phyloP scores from a whole-genome alignment of 495 filamentous ascomycete species.

The Annulohypoxylon bovei region DNA sequence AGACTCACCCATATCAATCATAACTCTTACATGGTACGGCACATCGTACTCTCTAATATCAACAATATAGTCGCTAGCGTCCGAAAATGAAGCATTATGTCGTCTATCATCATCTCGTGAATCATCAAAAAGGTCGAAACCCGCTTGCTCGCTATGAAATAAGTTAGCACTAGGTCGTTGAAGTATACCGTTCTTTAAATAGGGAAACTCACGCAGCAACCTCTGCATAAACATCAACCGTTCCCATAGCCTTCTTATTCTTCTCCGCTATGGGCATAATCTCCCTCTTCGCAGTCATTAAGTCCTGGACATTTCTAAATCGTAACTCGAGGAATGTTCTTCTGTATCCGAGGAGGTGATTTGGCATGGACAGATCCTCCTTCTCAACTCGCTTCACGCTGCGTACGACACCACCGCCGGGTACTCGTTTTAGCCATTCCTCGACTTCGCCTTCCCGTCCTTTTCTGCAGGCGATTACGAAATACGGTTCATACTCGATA shows the following conservation, averaged over 20 bases:
- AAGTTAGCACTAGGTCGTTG: constrained; percentile 36
- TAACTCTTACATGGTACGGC: constrained; percentile 97
- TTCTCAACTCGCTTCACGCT: constrained; percentile 80
- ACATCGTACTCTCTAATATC: constrained; percentile 99
- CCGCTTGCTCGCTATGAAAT: constrained; percentile 74
- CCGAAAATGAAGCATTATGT: constrained; percentile 76
- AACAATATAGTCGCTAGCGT: constrained; percentile 97
- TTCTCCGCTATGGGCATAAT: constrained; percentile 94
- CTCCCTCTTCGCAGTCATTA: constrained; percentile 81
- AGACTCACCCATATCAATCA: constrained; percentile 86
- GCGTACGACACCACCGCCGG: constrained; percentile 87
- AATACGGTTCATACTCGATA: constrained; percentile 95
- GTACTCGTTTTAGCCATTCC: constrained; percentile 87
- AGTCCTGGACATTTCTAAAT: constrained; percentile 87
- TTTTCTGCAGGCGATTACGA: constrained; percentile 88
- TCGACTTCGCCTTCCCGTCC: constrained; percentile 92
- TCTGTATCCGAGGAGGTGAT: constrained; percentile 92
- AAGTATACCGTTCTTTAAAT: not conserved
- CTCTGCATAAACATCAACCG: constrained; percentile 98
- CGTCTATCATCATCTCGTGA: constrained; percentile 85
- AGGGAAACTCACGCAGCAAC: constrained; percentile 76
- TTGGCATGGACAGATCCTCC: constrained; percentile 95
- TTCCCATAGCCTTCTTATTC: constrained; percentile 92
- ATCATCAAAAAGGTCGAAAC: constrained; percentile 96
- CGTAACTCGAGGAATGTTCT: constrained; percentile 84